phyloP scores from a whole-genome alignment of 306 rosid genomes.

The Inga leiocalycina region DNA sequence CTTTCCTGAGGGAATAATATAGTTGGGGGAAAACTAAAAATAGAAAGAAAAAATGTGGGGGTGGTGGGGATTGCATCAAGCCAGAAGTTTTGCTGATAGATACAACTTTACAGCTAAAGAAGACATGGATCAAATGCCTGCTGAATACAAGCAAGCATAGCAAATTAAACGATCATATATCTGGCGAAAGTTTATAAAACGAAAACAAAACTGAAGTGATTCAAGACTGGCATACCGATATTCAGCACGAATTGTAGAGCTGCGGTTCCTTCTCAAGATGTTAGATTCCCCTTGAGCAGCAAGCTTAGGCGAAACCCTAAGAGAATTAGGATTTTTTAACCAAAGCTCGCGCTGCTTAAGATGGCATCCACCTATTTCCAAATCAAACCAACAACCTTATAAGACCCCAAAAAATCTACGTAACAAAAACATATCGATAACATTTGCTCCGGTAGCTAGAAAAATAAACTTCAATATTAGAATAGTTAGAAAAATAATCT shows the following conservation, averaged over 20 bases:
- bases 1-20: neutral
- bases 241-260: slow-evolving; percentile 62
- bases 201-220: neutral
- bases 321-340: slow-evolving; percentile 43
- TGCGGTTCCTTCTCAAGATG: slow-evolving; percentile 43
- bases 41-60: no score
- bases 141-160: neutral
- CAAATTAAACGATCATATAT: neutral
- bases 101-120: neutral
- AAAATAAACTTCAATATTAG: neutral
- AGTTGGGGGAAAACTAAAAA: neutral
- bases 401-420: neutral
- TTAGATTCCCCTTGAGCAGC: slow-evolving; percentile 50
- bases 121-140: neutral
- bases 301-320: slow-evolving; percentile 54
- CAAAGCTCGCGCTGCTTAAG: slow-evolving; percentile 54
- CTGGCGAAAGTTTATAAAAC: neutral
- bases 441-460: neutral
- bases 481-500: neutral
- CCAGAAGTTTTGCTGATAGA: neutral
- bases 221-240: slow-evolving; percentile 50
- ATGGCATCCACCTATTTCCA: slow-evolving; percentile 58
- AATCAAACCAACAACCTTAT: neutral
- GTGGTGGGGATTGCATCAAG: neutral
- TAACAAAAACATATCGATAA: neutral